Conservation (phyloP, 345 rosid species). For the Lenwebbia sp. region DNA sequence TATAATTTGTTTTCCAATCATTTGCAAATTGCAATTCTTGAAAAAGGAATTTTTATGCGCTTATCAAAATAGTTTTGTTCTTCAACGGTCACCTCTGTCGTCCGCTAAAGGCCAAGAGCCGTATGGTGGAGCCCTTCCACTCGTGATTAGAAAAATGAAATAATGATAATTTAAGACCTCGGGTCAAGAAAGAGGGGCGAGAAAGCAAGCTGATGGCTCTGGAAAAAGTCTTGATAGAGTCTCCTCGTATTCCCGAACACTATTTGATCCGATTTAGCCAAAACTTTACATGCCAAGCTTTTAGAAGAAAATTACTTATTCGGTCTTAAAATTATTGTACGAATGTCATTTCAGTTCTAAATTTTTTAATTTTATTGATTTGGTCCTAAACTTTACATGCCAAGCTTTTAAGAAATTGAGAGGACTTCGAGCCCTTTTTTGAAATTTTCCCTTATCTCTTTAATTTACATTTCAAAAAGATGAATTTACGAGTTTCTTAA, state of each 20-base stretch:
- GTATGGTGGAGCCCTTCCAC: background rate
- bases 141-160: background rate
- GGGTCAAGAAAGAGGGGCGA: background rate
- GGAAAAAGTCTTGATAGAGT: background rate
- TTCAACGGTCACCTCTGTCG: background rate
- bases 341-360: no score
- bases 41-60: background rate
- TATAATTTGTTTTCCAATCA: background rate
- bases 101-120: no score
- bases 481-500: background rate
- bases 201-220: background rate
- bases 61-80: background rate
- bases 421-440: no score
- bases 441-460: no score
- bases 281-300: background rate
- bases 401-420: no score
- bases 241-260: background rate
- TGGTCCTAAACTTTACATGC: no score
- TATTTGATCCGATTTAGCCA: background rate
- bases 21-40: background rate
- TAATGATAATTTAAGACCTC: background rate
- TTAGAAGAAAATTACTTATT: no score
- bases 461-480: fast-evolving
- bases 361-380: no score
- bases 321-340: background rate